These are phyloP conservation scores for Leptodermis oblonga DNA, from an alignment of 257 asterid genomes.

Conservation along the genomic window DNA sequence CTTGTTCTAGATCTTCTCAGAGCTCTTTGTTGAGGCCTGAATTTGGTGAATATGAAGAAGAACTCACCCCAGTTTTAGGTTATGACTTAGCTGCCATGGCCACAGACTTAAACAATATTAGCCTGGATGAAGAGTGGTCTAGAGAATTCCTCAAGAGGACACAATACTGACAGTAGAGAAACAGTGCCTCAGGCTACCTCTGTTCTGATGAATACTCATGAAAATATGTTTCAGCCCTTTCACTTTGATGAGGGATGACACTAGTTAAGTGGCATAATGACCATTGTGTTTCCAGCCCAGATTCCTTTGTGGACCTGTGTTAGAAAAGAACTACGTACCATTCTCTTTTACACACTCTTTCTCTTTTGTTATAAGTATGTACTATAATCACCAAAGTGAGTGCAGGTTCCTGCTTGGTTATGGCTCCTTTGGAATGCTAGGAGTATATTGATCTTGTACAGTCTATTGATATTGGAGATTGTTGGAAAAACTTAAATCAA, in stretches of 20 bases:
- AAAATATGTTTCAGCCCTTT: constrained; percentile 17
- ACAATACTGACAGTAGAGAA: constrained; percentile 20
- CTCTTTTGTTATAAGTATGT: too few relatives aligned
- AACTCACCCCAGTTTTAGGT: constrained; percentile 46
- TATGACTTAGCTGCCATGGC: constrained; percentile 50
- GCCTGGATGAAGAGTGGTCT: constrained; percentile 75
- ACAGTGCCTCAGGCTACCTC: constrained; percentile 18
- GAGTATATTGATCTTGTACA: constrained; percentile 7
- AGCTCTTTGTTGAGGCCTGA: constrained; percentile 77
- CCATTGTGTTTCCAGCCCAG: constrained; percentile 22
- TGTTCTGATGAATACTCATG: too few relatives aligned
- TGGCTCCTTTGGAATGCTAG: too few relatives aligned
- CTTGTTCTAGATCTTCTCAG: constrained; percentile 25
- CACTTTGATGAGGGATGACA: constrained; percentile 25
- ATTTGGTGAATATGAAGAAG: constrained; percentile 68
- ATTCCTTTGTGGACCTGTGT: constrained; percentile 31
- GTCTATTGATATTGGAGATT: not conserved
- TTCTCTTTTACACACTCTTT: not conserved
- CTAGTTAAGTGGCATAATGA: constrained; percentile 18
- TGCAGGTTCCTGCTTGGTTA: too few relatives aligned
- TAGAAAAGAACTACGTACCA: constrained; percentile 28
- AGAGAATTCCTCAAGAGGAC: constrained; percentile 28
- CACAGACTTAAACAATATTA: constrained; percentile 57
- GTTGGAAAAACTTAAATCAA: too few relatives aligned
- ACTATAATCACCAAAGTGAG: too few relatives aligned